Evolutionary conservation across 2,329 filamentous ascomycete species (phyloP).

Genomic region (Penicillium decumbens): DNA sequence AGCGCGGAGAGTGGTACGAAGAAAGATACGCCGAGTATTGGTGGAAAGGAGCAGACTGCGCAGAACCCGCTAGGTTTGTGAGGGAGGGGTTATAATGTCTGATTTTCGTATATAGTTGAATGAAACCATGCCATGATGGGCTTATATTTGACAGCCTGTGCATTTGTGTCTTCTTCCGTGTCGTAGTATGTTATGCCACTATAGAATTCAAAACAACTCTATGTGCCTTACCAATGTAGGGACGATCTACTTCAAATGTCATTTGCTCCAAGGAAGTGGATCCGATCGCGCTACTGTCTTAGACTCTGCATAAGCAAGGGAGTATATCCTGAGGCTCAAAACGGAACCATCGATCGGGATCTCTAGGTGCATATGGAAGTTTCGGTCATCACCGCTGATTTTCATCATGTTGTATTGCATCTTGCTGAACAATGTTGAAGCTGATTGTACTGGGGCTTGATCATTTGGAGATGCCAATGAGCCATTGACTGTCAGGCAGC

Average conservation of each 20-base stretch:
- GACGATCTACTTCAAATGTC: not conserved
- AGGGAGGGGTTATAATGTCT: not conserved
- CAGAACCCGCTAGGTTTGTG: conserved; percentile 22
- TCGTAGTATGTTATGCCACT: no score
- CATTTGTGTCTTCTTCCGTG: no score
- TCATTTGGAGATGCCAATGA: no score
- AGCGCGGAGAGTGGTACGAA: not conserved
- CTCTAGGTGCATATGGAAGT: no score
- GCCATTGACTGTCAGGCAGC: not conserved
- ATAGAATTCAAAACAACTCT: no score
- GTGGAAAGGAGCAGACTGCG: conserved; percentile 20
- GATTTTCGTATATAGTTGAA: not conserved
- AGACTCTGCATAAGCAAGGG: not conserved
- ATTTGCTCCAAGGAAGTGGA: not conserved
- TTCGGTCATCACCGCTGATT: no score
- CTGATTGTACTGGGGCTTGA: not conserved
- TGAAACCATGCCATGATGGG: not conserved
- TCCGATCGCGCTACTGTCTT: not conserved
- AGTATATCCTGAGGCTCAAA: not conserved
- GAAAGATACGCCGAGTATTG: conserved; percentile 8
- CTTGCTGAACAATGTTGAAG: not conserved
- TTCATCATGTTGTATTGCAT: not conserved
- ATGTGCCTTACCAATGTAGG: not conserved
- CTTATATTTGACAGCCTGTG: not conserved
- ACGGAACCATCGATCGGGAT: not conserved